phyloP scores from a whole-genome alignment of 2,329 filamentous ascomycete species.

The Dactylellina sp. region DNA sequence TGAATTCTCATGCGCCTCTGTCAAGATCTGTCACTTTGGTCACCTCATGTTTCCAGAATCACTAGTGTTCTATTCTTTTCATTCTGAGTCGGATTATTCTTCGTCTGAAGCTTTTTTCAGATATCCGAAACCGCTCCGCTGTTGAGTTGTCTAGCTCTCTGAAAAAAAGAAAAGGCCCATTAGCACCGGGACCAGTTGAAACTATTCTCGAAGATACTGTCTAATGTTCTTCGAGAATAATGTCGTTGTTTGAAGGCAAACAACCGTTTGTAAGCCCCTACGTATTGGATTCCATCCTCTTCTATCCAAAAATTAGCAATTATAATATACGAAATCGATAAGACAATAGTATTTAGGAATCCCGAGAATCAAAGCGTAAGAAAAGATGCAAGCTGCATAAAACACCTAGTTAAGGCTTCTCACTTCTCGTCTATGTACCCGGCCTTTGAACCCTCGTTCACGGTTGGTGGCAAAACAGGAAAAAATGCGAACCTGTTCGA shows the following conservation, averaged over 20 bases:
- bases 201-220: too few relatives aligned
- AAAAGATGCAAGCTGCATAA: conserved; percentile 33
- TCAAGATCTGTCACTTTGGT: conserved; percentile 35
- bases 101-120: not conserved
- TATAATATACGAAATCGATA: conserved; percentile 32
- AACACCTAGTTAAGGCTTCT: conserved; percentile 24
- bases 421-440: conserved; percentile 50
- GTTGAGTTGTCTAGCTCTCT: not conserved
- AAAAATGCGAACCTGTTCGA: not conserved
- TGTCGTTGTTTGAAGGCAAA: conserved; percentile 21
- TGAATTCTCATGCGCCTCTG: conserved; percentile 26
- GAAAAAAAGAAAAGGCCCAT: too few relatives aligned
- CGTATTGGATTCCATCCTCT: conserved; percentile 14
- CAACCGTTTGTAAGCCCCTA: not conserved
- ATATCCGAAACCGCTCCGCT: conserved; percentile 2
- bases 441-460: not conserved
- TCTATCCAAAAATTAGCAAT: conserved; percentile 31
- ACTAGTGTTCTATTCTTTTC: conserved; percentile 4
- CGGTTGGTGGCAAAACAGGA: conserved; percentile 23
- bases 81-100: conserved; percentile 38
- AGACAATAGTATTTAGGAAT: conserved; percentile 20
- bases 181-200: too few relatives aligned
- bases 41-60: conserved; percentile 15
- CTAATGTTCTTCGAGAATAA: too few relatives aligned
- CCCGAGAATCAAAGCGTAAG: conserved; percentile 30